phyloP scores from a whole-genome alignment of 441 rosid species.

The Populus trichocarpa region DNA sequence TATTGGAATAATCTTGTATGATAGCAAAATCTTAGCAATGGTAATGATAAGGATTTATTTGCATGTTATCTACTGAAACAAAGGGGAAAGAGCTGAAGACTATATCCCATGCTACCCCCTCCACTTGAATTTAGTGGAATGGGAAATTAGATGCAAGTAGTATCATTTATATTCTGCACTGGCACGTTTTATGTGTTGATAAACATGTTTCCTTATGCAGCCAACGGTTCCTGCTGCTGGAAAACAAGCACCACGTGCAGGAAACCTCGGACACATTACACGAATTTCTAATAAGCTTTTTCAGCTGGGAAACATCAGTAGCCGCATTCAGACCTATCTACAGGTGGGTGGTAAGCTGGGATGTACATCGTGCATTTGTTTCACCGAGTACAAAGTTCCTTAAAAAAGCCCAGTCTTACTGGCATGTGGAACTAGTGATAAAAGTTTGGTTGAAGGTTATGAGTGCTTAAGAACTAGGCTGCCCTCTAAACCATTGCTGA shows the following conservation, averaged over 20 bases:
- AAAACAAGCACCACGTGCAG: conserved; percentile 64
- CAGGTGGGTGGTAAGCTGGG: conserved; percentile 45
- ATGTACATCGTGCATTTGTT: neutral
- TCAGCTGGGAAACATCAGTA: conserved; percentile 65
- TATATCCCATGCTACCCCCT: neutral
- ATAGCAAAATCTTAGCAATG: neutral
- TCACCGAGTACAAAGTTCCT: neutral
- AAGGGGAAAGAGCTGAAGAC: neutral
- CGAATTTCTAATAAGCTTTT: conserved; percentile 83
- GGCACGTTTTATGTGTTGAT: conserved; percentile 1
- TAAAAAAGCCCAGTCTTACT: neutral
- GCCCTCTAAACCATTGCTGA: neutral
- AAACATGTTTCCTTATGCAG: conserved; percentile 39
- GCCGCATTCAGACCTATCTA: conserved; percentile 58
- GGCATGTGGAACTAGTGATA: neutral
- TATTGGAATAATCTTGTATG: neutral
- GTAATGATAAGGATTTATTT: neutral
- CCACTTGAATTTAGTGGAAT: neutral
- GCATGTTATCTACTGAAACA: neutral
- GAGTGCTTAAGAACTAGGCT: neutral
- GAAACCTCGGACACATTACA: conserved; percentile 87
- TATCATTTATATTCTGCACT: neutral
- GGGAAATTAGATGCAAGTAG: neutral
- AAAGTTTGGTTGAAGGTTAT: neutral
- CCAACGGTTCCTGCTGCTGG: conserved; percentile 77